Conservation (phyloP, 164 flowering plant genomes). For the Chimonanthus salicifolius region DNA sequence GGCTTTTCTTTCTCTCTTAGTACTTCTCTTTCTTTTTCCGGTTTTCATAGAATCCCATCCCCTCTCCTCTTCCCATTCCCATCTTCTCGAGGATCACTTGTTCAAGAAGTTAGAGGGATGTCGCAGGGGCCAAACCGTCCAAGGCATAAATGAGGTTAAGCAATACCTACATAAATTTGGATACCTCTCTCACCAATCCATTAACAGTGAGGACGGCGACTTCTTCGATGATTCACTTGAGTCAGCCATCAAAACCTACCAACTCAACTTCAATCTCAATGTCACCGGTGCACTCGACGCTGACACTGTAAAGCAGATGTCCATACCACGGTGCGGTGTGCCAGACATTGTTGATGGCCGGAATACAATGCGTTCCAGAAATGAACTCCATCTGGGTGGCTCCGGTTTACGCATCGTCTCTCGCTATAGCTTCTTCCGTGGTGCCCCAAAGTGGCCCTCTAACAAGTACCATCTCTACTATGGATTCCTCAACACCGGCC, state of each 20-base stretch:
- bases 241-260: constrained; percentile 53
- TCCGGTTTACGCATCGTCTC: constrained; percentile 31
- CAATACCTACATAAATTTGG: background rate
- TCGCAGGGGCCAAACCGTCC: background rate
- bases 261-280: constrained; percentile 43
- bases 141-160: constrained; percentile 2
- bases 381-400: background rate
- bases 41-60: too few species aligned
- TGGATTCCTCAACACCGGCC: constrained; percentile 35
- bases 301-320: constrained; percentile 33
- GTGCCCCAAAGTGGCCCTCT: constrained; percentile 50
- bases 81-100: too few species aligned
- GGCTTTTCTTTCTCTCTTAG: too few species aligned
- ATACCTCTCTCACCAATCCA: background rate
- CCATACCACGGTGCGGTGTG: constrained; percentile 63
- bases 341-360: constrained; percentile 32
- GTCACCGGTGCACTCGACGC: constrained; percentile 38
- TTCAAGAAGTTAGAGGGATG: constrained; percentile 1
- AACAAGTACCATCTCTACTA: constrained; percentile 32
- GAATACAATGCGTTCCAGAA: background rate
- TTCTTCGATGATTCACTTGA: constrained; percentile 42
- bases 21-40: too few species aligned
- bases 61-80: too few species aligned
- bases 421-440: constrained; percentile 58
- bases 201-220: constrained; percentile 14